phyloP scores from a whole-genome alignment of 257 asterid species.

The Galeopsis tetrahit region DNA sequence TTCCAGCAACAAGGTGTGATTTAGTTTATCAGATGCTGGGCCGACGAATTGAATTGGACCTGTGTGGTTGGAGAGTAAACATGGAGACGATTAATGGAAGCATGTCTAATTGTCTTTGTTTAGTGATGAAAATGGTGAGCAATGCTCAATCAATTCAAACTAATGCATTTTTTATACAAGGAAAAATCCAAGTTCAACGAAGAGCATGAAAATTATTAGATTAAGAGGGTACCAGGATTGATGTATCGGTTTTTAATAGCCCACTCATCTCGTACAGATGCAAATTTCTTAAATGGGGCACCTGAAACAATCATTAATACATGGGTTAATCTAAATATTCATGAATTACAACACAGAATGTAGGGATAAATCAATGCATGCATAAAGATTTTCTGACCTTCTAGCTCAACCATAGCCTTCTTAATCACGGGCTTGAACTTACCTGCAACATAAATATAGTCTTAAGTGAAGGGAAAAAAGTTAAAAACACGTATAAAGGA shows the following conservation, averaged over 20 bases:
- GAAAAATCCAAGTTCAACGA: constrained; percentile 3
- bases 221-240: constrained; percentile 66
- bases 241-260: constrained; percentile 84
- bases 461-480: constrained; percentile 14
- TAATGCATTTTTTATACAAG: neutral
- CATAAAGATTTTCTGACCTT: constrained; percentile 49
- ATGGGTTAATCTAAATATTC: constrained; percentile 3
- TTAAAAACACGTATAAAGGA: neutral
- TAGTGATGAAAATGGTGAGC: constrained; percentile 7
- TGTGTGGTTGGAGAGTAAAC: constrained; percentile 26
- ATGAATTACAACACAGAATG: neutral
- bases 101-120: neutral
- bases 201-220: neutral
- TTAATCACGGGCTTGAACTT: constrained; percentile 99
- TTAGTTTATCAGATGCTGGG: constrained; percentile 62
- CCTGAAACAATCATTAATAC: constrained; percentile 47
- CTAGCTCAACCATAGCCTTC: constrained; percentile 99
- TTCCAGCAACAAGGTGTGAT: constrained; percentile 89
- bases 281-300: constrained; percentile 90
- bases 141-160: neutral
- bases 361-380: neutral
- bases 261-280: constrained; percentile 82
- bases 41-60: constrained; percentile 96
- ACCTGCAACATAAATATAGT: constrained; percentile 49
- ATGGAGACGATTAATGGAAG: neutral